These are phyloP conservation scores for Capsella rubella DNA, from an alignment of 441 rosid genomes.

Conservation along the genomic window DNA sequence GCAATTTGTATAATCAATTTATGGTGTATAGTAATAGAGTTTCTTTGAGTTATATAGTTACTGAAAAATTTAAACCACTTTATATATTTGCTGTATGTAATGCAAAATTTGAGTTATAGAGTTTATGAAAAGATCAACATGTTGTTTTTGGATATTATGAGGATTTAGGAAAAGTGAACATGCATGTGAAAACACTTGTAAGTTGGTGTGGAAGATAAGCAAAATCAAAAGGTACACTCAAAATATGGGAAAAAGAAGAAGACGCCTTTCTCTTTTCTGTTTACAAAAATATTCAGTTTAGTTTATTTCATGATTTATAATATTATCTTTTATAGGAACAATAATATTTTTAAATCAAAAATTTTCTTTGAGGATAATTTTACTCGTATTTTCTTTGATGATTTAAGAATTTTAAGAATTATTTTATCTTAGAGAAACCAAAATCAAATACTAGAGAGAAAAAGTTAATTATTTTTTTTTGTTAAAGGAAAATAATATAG, in stretches of 20 bases:
- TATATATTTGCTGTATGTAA: not conserved
- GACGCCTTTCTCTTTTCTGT: constrained; percentile 33
- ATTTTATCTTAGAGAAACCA: not conserved
- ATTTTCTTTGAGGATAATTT: not conserved
- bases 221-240: constrained; percentile 16
- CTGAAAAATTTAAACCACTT: not conserved
- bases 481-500: too few relatives aligned
- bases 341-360: not conserved
- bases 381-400: not conserved
- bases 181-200: constrained; percentile 35
- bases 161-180: constrained; percentile 26
- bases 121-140: constrained; percentile 7
- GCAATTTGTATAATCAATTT: not conserved
- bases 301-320: constrained; percentile 1
- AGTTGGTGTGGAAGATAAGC: constrained; percentile 34
- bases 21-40: not conserved
- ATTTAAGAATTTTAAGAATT: not conserved
- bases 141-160: constrained; percentile 21
- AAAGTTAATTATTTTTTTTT: not conserved
- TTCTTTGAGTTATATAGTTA: not conserved
- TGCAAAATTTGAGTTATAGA: constrained; percentile 17
- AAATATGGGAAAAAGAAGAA: constrained; percentile 10
- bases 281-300: constrained; percentile 13
- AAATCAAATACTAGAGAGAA: not conserved
- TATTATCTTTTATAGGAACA: not conserved